Percentiles rank a stretch among this genome's conserved stretches.
phyloP scores from a whole-genome alignment of 2,329 filamentous ascomycete species.

The Aspergillus carbonarius region DNA sequence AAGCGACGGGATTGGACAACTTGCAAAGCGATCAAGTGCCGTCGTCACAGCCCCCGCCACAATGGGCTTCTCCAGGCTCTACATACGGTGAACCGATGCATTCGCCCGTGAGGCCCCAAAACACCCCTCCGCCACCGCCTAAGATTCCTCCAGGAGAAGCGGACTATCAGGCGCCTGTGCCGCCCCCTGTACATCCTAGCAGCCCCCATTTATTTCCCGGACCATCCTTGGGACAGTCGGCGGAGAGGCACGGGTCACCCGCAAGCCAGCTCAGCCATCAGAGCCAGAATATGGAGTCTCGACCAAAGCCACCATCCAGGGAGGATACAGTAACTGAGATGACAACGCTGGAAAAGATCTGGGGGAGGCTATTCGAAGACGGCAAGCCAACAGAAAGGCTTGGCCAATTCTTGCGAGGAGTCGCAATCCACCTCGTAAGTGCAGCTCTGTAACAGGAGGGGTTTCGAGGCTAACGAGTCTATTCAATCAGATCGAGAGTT shows the following conservation, averaged over 20 bases:
- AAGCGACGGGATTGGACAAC: slow-evolving; percentile 44
- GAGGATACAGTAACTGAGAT: slow-evolving; percentile 48
- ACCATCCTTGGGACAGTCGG: slow-evolving; percentile 20
- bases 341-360: slow-evolving; percentile 68
- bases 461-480: slow-evolving; percentile 13
- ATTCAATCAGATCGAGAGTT: slow-evolving; percentile 63
- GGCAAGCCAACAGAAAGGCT: slow-evolving; percentile 68
- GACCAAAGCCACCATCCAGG: slow-evolving; percentile 40
- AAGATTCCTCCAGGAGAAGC: slow-evolving; percentile 5
- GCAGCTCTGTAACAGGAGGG: not conserved
- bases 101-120: slow-evolving; percentile 20
- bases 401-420: slow-evolving; percentile 68
- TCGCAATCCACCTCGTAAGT: slow-evolving; percentile 71
- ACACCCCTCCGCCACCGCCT: slow-evolving; percentile 20
- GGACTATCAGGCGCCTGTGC: slow-evolving; percentile 22
- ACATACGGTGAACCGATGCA: slow-evolving; percentile 19
- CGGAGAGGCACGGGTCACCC: slow-evolving; percentile 35
- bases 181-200: slow-evolving; percentile 19
- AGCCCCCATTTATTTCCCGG: slow-evolving; percentile 24
- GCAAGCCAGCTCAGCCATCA: slow-evolving; percentile 37
- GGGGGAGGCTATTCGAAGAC: slow-evolving; percentile 71
- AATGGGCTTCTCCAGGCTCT: slow-evolving; percentile 20
- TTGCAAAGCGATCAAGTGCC: slow-evolving; percentile 25
- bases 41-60: slow-evolving; percentile 20
- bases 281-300: slow-evolving; percentile 28